phyloP scores from a whole-genome alignment of 768 basidiomycete genomes.

The Naganishia antarctica region DNA sequence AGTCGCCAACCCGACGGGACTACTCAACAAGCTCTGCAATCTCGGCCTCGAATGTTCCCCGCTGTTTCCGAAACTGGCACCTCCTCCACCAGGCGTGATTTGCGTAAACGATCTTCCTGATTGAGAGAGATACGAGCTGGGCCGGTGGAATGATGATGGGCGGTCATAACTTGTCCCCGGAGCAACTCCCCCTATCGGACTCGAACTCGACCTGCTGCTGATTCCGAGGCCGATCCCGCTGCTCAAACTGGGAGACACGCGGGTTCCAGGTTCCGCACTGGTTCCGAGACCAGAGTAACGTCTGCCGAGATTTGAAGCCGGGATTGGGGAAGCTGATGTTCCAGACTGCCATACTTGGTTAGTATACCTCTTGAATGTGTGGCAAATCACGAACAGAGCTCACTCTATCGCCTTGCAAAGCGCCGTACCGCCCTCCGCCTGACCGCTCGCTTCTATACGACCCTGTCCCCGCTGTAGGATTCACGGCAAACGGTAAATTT shows the following conservation, averaged over 20 bases:
- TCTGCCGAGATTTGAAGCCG: background rate
- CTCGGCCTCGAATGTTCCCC: slow-evolving; percentile 32
- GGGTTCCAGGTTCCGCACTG: background rate
- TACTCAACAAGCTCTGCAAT: slow-evolving; percentile 30
- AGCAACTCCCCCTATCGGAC: background rate
- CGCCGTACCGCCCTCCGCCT: background rate
- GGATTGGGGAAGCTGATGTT: background rate
- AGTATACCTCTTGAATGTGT: no score
- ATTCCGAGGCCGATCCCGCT: slow-evolving; percentile 15
- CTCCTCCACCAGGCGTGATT: slow-evolving; percentile 27
- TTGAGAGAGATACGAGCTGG: slow-evolving; percentile 46
- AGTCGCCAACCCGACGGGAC: slow-evolving; percentile 24
- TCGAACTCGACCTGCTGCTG: background rate
- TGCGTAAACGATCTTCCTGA: slow-evolving; percentile 48
- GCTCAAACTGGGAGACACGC: slow-evolving; percentile 25
- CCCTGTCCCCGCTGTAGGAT: background rate
- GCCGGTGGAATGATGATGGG: slow-evolving; percentile 28
- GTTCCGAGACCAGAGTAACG: slow-evolving; percentile 17
- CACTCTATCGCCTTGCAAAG: background rate
- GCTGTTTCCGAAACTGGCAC: slow-evolving; percentile 35
- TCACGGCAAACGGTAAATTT: slow-evolving; percentile 41
- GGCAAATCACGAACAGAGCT: no score
- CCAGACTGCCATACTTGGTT: no score
- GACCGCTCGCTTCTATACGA: background rate
- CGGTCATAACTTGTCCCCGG: slow-evolving; percentile 34